Conservation (phyloP, 345 rosid species). For the Litchi chinensis region DNA sequence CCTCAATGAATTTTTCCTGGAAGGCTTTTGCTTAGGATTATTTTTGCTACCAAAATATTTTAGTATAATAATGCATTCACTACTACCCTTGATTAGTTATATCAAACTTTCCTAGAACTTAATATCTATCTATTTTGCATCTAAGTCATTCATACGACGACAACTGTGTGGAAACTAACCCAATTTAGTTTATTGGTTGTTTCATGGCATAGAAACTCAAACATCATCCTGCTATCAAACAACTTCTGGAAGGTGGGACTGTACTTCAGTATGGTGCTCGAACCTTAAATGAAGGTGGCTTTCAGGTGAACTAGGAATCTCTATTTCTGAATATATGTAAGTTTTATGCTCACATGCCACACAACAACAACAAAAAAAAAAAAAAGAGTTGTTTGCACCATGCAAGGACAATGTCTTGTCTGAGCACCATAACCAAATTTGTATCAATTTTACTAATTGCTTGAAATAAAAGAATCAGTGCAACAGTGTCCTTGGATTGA, state of each 20-base stretch:
- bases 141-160: not conserved
- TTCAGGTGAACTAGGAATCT: slow-evolving; percentile 66
- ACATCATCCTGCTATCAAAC: slow-evolving; percentile 88
- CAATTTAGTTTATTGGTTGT: slow-evolving; percentile 14
- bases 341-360: not conserved
- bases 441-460: not conserved
- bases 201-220: slow-evolving; percentile 66
- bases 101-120: not conserved
- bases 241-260: slow-evolving; percentile 82
- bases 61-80: not conserved
- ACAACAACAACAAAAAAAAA: too few species aligned
- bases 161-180: slow-evolving; percentile 21
- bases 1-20: too few species aligned
- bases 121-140: not conserved
- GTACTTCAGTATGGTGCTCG: slow-evolving; percentile 97
- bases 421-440: slow-evolving; percentile 4
- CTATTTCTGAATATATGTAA: not conserved
- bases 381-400: not conserved
- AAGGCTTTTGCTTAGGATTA: too few species aligned
- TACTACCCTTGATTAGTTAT: not conserved
- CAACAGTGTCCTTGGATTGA: not conserved
- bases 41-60: too few species aligned
- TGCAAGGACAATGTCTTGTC: not conserved
- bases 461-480: not conserved
- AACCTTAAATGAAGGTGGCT: slow-evolving; percentile 94